These are phyloP conservation scores for Inonotus hispidus DNA, from an alignment of 1,284 basidiomycete species.

Conservation along the genomic window DNA sequence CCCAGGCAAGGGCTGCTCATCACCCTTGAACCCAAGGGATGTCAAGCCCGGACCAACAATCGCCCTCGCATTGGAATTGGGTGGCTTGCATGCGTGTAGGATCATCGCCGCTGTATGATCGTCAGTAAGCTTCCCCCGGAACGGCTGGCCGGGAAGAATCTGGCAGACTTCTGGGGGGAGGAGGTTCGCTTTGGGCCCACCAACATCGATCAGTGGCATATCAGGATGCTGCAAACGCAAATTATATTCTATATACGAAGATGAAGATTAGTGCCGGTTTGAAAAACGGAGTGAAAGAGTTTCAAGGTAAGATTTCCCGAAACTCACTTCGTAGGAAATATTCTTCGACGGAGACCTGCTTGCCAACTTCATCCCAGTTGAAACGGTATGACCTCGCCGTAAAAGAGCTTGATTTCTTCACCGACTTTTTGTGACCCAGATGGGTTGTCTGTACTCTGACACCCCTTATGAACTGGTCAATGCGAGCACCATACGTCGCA, in stretches of 20 bases:
- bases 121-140: conserved; percentile 62
- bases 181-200: conserved; percentile 43
- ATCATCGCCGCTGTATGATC: conserved; percentile 70
- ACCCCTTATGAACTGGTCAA: conserved; percentile 49
- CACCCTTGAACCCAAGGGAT: conserved; percentile 52
- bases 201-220: conserved; percentile 58
- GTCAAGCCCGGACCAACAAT: conserved; percentile 54
- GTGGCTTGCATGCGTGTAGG: conserved; percentile 55
- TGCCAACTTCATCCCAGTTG: conserved; percentile 42
- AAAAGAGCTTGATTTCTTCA: conserved; percentile 43
- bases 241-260: conserved; percentile 44
- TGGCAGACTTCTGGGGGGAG: conserved; percentile 68
- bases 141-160: conserved; percentile 64
- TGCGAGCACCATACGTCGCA: conserved; percentile 46
- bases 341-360: conserved; percentile 49
- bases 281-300: conserved; percentile 1
- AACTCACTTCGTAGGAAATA: conserved; percentile 59
- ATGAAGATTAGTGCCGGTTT: neutral
- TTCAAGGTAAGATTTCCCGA: neutral
- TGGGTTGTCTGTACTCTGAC: conserved; percentile 55
- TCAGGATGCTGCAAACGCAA: conserved; percentile 45
- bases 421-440: conserved; percentile 53
- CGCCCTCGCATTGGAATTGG: conserved; percentile 55
- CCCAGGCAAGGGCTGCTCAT: conserved; percentile 37
- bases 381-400: conserved; percentile 52